Evolutionary conservation across 2,329 filamentous ascomycete species (phyloP).

Genomic region (Madurella mycetomatis): DNA sequence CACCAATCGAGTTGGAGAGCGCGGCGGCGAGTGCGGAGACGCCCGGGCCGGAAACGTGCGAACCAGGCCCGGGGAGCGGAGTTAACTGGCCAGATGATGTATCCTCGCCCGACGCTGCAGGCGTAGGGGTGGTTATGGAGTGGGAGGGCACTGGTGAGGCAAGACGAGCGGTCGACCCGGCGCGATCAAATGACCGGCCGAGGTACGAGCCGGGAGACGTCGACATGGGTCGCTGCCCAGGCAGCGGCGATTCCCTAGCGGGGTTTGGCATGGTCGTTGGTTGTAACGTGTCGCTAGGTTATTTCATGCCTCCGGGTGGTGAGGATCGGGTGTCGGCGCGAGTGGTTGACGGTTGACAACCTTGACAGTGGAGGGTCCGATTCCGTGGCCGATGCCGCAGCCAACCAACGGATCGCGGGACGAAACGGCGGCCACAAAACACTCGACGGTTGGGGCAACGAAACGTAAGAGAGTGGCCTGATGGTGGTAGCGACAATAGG

Average conservation of each 20-base stretch:
- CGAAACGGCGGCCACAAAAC: background rate
- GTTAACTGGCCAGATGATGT: slow-evolving; percentile 46
- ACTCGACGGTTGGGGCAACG: background rate
- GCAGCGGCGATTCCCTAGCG: slow-evolving; percentile 27
- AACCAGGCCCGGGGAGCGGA: slow-evolving; percentile 61
- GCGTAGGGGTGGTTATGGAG: slow-evolving; percentile 30
- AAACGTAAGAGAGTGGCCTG: background rate
- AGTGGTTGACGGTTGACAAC: background rate
- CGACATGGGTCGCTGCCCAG: slow-evolving; percentile 37
- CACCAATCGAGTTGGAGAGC: slow-evolving; percentile 69
- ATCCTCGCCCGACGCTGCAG: slow-evolving; percentile 36
- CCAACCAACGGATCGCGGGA: background rate
- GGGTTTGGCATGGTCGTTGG: slow-evolving; percentile 27
- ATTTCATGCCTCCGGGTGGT: slow-evolving; percentile 17
- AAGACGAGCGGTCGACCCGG: slow-evolving; percentile 57
- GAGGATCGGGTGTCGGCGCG: background rate
- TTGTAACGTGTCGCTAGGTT: slow-evolving; percentile 1
- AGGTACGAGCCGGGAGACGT: slow-evolving; percentile 46
- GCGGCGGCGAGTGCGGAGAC: slow-evolving; percentile 85
- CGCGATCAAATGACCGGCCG: slow-evolving; percentile 49
- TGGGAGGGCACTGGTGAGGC: slow-evolving; percentile 51
- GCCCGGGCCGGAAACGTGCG: slow-evolving; percentile 68
- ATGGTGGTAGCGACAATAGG: background rate
- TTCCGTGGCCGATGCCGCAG: background rate
- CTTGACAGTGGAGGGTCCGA: background rate